Conservation (phyloP, 352 stramenopile species). For the Paralagenidium karlingii region DNA sequence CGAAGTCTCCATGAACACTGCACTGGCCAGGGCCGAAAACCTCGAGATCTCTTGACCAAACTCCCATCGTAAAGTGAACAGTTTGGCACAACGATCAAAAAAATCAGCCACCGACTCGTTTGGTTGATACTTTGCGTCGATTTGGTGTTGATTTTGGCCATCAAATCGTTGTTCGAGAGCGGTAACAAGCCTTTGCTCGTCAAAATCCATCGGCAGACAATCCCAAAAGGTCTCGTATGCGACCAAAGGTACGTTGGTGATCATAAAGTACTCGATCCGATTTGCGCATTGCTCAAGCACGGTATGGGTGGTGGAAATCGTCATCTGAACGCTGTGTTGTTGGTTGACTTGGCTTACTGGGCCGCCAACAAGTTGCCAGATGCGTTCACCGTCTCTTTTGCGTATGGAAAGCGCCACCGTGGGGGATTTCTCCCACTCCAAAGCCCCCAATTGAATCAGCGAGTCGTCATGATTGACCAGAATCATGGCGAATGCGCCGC, state of each 20-base stretch:
- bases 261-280: slow-evolving; percentile 20
- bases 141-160: slow-evolving; percentile 3
- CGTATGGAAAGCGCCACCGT: slow-evolving; percentile 13
- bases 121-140: not conserved
- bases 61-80: slow-evolving; percentile 7
- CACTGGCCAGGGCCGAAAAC: too few relatives aligned
- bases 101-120: slow-evolving; percentile 4
- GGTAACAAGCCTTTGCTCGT: slow-evolving; percentile 2
- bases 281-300: slow-evolving; percentile 8
- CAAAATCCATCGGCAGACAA: slow-evolving; percentile 2
- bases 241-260: slow-evolving; percentile 14
- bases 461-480: slow-evolving; percentile 23
- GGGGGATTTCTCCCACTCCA: slow-evolving; percentile 7
- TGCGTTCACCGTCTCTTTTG: slow-evolving; percentile 10
- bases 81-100: slow-evolving; percentile 12
- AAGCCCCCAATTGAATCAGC: slow-evolving; percentile 11
- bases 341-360: too few relatives aligned
- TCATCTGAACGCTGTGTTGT: not conserved
- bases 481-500: slow-evolving; percentile 13
- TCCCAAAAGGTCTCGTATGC: slow-evolving; percentile 19
- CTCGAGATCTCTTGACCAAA: slow-evolving; percentile 3
- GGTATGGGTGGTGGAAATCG: not conserved
- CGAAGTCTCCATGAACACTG: too few relatives aligned
- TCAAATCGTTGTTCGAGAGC: slow-evolving; percentile 11
- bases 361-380: slow-evolving; percentile 6